These are phyloP conservation scores for Zelopaecilomyces penicillatus DNA, from an alignment of 2,329 filamentous ascomycete genomes.

Conservation along the genomic window DNA sequence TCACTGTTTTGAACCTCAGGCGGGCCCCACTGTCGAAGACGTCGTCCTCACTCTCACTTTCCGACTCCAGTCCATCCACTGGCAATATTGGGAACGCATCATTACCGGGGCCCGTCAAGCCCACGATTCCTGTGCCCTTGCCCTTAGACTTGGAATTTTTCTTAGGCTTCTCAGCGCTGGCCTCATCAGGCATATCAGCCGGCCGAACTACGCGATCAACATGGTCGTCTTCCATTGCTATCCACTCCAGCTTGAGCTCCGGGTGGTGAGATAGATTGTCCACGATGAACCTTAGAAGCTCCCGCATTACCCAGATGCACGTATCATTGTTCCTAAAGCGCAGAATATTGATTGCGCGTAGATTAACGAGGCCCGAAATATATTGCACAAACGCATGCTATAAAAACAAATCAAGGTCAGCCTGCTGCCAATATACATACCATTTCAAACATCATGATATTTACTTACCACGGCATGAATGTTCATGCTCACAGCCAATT, in stretches of 20 bases:
- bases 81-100: constrained; percentile 21
- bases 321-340: constrained; percentile 47
- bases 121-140: constrained; percentile 19
- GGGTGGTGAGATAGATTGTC: constrained; percentile 50
- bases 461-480: constrained; percentile 44
- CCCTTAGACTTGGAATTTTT: constrained; percentile 28
- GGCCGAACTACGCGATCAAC: constrained; percentile 42
- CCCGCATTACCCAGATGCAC: constrained; percentile 47
- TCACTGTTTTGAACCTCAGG: constrained; percentile 28
- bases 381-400: constrained; percentile 52
- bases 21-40: constrained; percentile 21
- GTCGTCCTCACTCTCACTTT: constrained; percentile 28
- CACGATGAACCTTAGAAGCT: constrained; percentile 50
- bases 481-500: constrained; percentile 48
- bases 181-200: constrained; percentile 18
- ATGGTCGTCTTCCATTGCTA: constrained; percentile 44
- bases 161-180: constrained; percentile 19
- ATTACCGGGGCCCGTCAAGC: constrained; percentile 8
- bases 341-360: constrained; percentile 48
- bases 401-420: constrained; percentile 1
- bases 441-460: not conserved
- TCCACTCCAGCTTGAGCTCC: constrained; percentile 47
- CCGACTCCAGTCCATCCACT: constrained; percentile 19
- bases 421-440: not conserved
- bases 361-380: constrained; percentile 36